Evolutionary conservation across 305 asterid genomes (phyloP), one percentile per base, ranked within the genome.

Genomic region (Plantago coronopus): DNA sequence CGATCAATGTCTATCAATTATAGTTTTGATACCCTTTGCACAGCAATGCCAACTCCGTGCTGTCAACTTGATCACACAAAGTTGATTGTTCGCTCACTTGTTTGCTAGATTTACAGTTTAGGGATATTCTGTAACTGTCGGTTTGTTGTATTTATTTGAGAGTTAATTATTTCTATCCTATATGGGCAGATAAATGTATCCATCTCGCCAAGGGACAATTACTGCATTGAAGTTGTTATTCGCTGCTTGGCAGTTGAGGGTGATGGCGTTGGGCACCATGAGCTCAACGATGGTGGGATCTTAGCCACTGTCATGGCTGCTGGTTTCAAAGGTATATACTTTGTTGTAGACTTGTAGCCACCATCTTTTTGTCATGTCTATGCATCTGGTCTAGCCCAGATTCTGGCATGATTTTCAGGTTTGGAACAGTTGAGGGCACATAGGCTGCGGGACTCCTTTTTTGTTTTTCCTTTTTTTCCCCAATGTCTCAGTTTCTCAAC

Each of bases 161-260:
- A 8, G 37, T 49, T 42, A 44, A 49, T 29, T 27, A 51, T 48
- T 56, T 38, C 66, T 65, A 61, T 63, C 60, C 59, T 76, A 20
- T 47, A 70, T 62, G 53, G 58, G 63, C 83, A 93, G 99, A 94
- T 79, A 65, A 87, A 74, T 48, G 97, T 81, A 54, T 70, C 84
- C 57, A 71, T 79, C 69, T 89, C 97, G 0, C 62, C 74, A 43
- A 74, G 70, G 71, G 89, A 93, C 63, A 78, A 51, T 69, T 77
- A 75, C 68, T 87, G 90, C 80, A 80, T 94, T 48, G 96, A 85
- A 75, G 86, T 89, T 72, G 91, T 69, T 45, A 82, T 87, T 53
- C 95, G 97, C 65, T 87, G 99, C 81, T 70, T 80, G 80, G 96
- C 96, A 44, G 77, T 73, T 61, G 95, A 82, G 37, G 89, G 94